Conservation (phyloP, 2,329 filamentous ascomycete genomes). For the Penicillium sp. region DNA sequence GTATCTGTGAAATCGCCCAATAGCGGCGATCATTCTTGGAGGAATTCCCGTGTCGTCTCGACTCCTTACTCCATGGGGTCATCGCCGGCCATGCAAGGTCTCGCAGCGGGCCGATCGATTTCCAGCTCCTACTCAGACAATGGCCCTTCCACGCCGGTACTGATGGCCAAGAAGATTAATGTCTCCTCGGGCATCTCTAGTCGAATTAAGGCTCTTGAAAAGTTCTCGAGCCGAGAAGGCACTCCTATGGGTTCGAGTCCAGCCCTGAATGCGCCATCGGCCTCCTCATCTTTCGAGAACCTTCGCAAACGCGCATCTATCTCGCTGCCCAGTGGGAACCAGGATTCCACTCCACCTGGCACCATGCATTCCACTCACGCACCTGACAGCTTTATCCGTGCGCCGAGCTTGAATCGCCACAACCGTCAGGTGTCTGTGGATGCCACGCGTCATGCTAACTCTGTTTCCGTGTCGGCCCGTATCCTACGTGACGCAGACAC, state of each 20-base stretch:
- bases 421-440: constrained; percentile 27
- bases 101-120: constrained; percentile 38
- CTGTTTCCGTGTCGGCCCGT: constrained; percentile 82
- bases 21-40: constrained; percentile 37
- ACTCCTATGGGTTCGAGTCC: constrained; percentile 29
- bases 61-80: constrained; percentile 35
- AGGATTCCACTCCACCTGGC: constrained; percentile 25
- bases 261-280: constrained; percentile 51
- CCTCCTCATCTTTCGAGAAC: constrained; percentile 60
- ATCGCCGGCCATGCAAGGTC: constrained; percentile 31
- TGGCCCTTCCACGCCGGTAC: constrained; percentile 40
- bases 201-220: constrained; percentile 89
- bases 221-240: constrained; percentile 58
- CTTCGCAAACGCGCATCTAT: constrained; percentile 45
- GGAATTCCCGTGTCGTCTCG: constrained; percentile 42
- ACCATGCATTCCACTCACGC: constrained; percentile 28
- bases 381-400: constrained; percentile 31
- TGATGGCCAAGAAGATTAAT: constrained; percentile 71
- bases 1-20: constrained; percentile 76
- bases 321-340: constrained; percentile 29
- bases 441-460: constrained; percentile 53
- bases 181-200: constrained; percentile 89
- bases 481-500: constrained; percentile 66
- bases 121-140: constrained; percentile 39
- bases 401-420: constrained; percentile 32